Percentiles rank a stretch among this genome's conserved stretches.
phyloP scores from a whole-genome alignment of 805 yeast genomes.

The Alloascoidea hylecoeti region DNA sequence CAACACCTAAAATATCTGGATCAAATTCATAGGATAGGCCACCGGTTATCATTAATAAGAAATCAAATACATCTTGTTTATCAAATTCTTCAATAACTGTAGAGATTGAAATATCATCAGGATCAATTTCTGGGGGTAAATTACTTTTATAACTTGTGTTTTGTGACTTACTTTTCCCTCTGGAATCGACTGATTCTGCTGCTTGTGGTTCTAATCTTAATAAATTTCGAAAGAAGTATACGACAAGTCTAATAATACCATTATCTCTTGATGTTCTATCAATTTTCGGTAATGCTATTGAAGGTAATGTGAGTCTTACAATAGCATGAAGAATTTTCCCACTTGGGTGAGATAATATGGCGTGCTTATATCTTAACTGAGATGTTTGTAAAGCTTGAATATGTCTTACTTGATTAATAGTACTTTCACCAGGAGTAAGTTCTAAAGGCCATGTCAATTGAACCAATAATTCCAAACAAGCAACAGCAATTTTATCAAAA shows the following conservation, averaged over 20 bases:
- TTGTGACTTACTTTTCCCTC: conserved; percentile 23
- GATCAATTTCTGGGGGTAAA: conserved; percentile 21
- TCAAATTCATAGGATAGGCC: conserved; percentile 53
- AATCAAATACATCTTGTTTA: conserved; percentile 58
- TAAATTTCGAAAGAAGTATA: conserved; percentile 68
- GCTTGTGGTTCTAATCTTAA: conserved; percentile 58
- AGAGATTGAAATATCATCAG: conserved; percentile 56
- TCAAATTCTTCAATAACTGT: conserved; percentile 43
- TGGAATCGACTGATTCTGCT: conserved; percentile 10
- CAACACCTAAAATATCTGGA: conserved; percentile 40
- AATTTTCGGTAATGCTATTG: conserved; percentile 31
- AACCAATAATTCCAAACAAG: conserved; percentile 68
- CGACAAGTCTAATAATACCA: conserved; percentile 54
- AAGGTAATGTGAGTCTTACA: conserved; percentile 52
- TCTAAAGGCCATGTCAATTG: conserved; percentile 79
- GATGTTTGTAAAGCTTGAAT: conserved; percentile 49
- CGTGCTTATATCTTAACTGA: conserved; percentile 61
- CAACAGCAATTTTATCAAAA: conserved; percentile 50
- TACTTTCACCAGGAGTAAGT: conserved; percentile 39
- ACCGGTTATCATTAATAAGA: conserved; percentile 58
- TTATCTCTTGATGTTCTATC: conserved; percentile 62
- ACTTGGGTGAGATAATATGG: conserved; percentile 37
- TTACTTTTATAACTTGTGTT: not conserved
- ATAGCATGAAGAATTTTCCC: conserved; percentile 60
- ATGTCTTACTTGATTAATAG: conserved; percentile 39